These are phyloP conservation scores for Calycina marina DNA, from an alignment of 2,329 filamentous ascomycete species.

Conservation along the genomic window DNA sequence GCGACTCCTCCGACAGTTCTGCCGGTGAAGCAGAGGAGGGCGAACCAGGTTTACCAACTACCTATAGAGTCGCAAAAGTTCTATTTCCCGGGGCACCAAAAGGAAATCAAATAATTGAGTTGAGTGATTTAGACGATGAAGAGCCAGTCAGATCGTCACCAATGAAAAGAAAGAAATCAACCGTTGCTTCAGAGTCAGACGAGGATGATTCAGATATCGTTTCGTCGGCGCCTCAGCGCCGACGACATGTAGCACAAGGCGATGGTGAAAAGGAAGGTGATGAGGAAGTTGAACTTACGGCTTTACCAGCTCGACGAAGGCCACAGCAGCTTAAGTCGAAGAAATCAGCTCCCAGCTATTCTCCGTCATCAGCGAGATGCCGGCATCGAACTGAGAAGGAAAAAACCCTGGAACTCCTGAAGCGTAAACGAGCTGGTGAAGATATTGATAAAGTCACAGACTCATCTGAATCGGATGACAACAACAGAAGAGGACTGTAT, in stretches of 20 bases:
- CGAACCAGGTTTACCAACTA: neutral
- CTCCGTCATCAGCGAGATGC: slow-evolving; percentile 8
- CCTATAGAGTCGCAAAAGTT: too few relatives aligned
- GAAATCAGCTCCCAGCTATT: slow-evolving; percentile 8
- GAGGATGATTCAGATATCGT: slow-evolving; percentile 5
- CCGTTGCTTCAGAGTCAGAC: neutral
- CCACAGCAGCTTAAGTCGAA: neutral
- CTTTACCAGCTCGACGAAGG: neutral
- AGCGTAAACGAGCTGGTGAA: slow-evolving; percentile 26
- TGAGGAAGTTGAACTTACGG: slow-evolving; percentile 6
- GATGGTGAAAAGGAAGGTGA: neutral
- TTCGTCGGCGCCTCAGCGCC: slow-evolving; percentile 9
- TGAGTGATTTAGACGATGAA: neutral
- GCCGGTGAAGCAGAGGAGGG: slow-evolving; percentile 1
- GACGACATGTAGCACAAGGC: neutral
- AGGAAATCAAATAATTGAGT: neutral
- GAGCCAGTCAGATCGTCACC: slow-evolving; percentile 6
- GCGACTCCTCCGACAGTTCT: slow-evolving; percentile 6
- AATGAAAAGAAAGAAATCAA: slow-evolving; percentile 6
- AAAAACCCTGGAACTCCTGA: slow-evolving; percentile 27
- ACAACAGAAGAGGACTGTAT: slow-evolving; percentile 2
- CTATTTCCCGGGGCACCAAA: neutral
- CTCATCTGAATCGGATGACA: slow-evolving; percentile 11
- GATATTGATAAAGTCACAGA: slow-evolving; percentile 25
- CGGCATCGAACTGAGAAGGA: slow-evolving; percentile 25